Conservation (phyloP, 352 stramenopile species). For the Elongisporangium undulatum region DNA sequence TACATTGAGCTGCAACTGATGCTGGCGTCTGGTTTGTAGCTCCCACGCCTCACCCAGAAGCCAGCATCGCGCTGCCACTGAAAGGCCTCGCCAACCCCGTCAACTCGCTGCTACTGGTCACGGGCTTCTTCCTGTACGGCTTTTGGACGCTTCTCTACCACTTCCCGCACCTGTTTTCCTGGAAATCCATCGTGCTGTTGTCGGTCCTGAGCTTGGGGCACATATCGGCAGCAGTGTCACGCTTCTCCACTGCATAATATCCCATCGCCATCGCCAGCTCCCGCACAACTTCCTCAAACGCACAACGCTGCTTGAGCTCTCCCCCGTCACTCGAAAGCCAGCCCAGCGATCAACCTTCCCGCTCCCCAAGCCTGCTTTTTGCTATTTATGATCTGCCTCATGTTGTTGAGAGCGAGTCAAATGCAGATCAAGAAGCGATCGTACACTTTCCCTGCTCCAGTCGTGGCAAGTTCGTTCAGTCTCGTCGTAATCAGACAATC, state of each 20-base stretch:
- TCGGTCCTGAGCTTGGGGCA: constrained; percentile 54
- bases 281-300: background rate
- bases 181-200: constrained; percentile 70
- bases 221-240: constrained; percentile 49
- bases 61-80: constrained; percentile 30
- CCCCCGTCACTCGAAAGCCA: background rate
- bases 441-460: background rate
- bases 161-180: constrained; percentile 72
- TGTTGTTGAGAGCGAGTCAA: background rate
- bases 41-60: constrained; percentile 32
- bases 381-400: constrained; percentile 7
- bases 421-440: background rate
- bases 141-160: constrained; percentile 81
- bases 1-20: background rate
- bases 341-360: background rate
- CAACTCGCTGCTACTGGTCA: constrained; percentile 58
- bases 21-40: constrained; percentile 18
- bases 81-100: constrained; percentile 52
- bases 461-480: background rate
- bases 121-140: constrained; percentile 60
- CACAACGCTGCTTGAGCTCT: background rate
- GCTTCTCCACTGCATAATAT: constrained; percentile 24
- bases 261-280: background rate
- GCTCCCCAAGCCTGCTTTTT: constrained; percentile 5
- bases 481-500: background rate